A percentile compares a stretch with the other conserved stretches of the same genome.
Evolutionary conservation across 1,139 yeast species (phyloP).

Genomic region (Geotrichum australiense): DNA sequence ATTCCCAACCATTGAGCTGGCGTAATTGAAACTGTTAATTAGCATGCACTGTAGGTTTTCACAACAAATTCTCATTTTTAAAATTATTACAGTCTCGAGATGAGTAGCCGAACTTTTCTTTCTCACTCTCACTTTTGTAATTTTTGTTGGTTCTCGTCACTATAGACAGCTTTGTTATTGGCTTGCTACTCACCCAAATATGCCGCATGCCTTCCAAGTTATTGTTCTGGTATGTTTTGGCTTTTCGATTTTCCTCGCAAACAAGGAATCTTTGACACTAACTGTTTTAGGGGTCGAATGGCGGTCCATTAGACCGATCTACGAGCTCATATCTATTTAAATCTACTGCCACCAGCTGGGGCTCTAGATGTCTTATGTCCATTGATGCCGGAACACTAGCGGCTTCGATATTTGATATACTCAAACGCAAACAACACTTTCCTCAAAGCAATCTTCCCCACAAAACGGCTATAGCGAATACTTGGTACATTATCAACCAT

Average conservation of each 20-base stretch:
- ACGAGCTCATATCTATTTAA: conserved; percentile 50
- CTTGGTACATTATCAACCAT: conserved; percentile 35
- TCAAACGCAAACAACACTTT: conserved; percentile 12
- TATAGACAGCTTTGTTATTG: too few species aligned
- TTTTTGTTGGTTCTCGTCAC: too few species aligned
- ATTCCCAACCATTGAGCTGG: too few species aligned
- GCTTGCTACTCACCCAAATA: too few species aligned
- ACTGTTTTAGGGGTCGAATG: conserved; percentile 18
- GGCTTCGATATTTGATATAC: conserved; percentile 48
- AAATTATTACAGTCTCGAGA: too few species aligned
- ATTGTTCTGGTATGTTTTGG: conserved; percentile 14
- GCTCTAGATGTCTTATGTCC: conserved; percentile 40
- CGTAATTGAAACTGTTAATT: too few species aligned
- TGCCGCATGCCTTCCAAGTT: conserved; percentile 19
- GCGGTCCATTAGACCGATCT: conserved; percentile 28
- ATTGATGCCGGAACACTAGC: conserved; percentile 80
- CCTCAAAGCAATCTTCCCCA: conserved; percentile 23
- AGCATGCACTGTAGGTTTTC: too few species aligned
- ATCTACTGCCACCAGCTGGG: conserved; percentile 41
- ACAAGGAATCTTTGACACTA: background rate
- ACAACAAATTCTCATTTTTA: too few species aligned
- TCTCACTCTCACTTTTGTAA: too few species aligned
- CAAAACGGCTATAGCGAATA: conserved; percentile 25
- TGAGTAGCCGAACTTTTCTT: too few species aligned
- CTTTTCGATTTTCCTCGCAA: background rate